These are phyloP conservation scores for Cymbopogon citratus DNA, from an alignment of 176 grass and related monocot species.

Conservation along the genomic window DNA sequence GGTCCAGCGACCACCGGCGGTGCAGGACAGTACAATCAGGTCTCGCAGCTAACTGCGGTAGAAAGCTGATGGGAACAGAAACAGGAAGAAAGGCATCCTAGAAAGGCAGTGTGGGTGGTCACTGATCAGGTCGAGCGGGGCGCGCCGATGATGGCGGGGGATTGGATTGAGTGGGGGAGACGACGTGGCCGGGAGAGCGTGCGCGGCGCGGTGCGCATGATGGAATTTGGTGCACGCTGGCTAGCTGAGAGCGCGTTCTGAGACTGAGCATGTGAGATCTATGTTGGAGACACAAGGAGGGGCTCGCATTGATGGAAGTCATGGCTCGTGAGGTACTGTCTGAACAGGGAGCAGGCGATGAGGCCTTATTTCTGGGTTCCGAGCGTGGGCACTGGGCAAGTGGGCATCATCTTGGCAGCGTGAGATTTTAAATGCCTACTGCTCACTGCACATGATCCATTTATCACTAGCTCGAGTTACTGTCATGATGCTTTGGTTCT, in stretches of 20 bases:
- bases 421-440: conserved; percentile 12
- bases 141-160: conserved; percentile 27
- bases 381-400: background rate
- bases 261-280: conserved; percentile 26
- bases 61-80: conserved; percentile 4
- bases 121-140: background rate
- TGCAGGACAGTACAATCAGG: background rate
- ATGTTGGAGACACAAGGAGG: background rate
- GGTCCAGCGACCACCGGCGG: background rate
- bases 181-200: background rate
- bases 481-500: background rate
- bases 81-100: background rate
- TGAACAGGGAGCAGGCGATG: conserved; percentile 5
- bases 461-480: background rate
- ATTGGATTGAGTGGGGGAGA: background rate
- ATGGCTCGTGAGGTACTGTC: conserved; percentile 30
- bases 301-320: conserved; percentile 34
- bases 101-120: background rate
- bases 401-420: too few species aligned
- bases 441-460: background rate
- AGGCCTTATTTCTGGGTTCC: background rate
- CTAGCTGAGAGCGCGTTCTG: background rate
- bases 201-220: conserved; percentile 24
- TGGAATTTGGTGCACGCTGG: conserved; percentile 47
- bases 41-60: background rate